Conservation (phyloP, 352 stramenopile species). For the Phytophthora tentaculata region DNA sequence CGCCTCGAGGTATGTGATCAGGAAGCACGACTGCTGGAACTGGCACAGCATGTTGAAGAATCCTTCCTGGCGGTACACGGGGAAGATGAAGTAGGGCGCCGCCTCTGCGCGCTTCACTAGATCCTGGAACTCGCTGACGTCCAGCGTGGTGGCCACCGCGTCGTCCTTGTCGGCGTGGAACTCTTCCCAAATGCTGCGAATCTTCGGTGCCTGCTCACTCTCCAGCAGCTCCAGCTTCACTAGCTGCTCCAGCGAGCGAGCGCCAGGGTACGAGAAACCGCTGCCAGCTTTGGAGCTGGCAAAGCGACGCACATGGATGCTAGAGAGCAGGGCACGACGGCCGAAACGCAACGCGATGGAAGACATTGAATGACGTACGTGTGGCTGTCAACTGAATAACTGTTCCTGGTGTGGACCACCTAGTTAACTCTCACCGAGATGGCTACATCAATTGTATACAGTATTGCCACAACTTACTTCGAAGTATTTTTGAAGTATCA, state of each 20-base stretch:
- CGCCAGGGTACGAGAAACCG: constrained; percentile 87
- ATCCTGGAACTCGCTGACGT: constrained; percentile 41
- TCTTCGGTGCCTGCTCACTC: constrained; percentile 62
- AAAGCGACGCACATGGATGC: constrained; percentile 14
- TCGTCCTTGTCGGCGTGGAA: constrained; percentile 84
- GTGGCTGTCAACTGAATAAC: not conserved
- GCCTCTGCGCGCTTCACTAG: constrained; percentile 57
- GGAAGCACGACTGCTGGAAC: constrained; percentile 90
- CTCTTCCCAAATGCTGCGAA: constrained; percentile 78
- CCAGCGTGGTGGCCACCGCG: constrained; percentile 62
- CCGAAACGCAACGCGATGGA: constrained; percentile 17
- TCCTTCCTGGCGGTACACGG: constrained; percentile 82
- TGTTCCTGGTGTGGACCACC: too few species aligned
- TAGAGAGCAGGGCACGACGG: constrained; percentile 14
- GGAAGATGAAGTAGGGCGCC: constrained; percentile 83
- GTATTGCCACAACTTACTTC: too few species aligned
- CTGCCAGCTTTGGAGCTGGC: constrained; percentile 22
- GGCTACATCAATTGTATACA: too few species aligned
- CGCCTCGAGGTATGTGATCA: constrained; percentile 87
- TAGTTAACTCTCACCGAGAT: too few species aligned
- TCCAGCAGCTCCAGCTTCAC: constrained; percentile 86
- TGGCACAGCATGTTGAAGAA: constrained; percentile 92
- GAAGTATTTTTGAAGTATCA: too few species aligned
- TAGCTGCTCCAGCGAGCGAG: constrained; percentile 79
- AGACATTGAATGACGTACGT: constrained; percentile 14